These are phyloP conservation scores for Halenospora varia DNA, from an alignment of 495 filamentous ascomycete species.

Conservation along the genomic window DNA sequence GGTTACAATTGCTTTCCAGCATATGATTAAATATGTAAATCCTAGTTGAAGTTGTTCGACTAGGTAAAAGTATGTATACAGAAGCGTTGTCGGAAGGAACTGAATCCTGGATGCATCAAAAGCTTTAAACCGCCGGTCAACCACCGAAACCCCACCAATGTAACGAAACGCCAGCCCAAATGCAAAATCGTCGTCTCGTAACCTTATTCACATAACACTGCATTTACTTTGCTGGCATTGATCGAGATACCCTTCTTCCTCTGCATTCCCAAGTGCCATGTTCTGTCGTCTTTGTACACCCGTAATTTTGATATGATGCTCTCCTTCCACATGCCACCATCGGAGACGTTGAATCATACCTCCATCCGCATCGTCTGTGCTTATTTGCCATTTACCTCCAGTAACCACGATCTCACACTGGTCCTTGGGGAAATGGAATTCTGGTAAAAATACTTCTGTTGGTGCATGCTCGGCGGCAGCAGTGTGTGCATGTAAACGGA, in stretches of 20 bases:
- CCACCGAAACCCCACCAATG: no score
- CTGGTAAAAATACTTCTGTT: slow-evolving; percentile 83
- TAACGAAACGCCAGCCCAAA: no score
- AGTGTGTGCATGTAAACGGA: slow-evolving; percentile 54
- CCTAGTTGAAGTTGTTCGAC: no score
- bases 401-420: slow-evolving; percentile 66
- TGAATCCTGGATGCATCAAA: no score
- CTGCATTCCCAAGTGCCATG: slow-evolving; percentile 38
- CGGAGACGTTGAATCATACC: slow-evolving; percentile 67
- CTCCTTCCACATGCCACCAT: slow-evolving; percentile 89
- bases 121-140: no score
- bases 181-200: neutral
- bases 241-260: slow-evolving; percentile 37
- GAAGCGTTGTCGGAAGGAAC: no score
- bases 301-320: slow-evolving; percentile 74
- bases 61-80: no score
- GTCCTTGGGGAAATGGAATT: slow-evolving; percentile 85
- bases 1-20: no score
- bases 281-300: slow-evolving; percentile 54
- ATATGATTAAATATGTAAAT: no score
- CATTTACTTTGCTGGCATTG: slow-evolving; percentile 52
- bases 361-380: slow-evolving; percentile 57
- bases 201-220: slow-evolving; percentile 41
- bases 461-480: slow-evolving; percentile 54
- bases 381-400: slow-evolving; percentile 86